A percentile compares a stretch with the other conserved stretches of the same genome.
Conservation (phyloP, 495 filamentous ascomycete genomes). For the Xylaria acuta region DNA sequence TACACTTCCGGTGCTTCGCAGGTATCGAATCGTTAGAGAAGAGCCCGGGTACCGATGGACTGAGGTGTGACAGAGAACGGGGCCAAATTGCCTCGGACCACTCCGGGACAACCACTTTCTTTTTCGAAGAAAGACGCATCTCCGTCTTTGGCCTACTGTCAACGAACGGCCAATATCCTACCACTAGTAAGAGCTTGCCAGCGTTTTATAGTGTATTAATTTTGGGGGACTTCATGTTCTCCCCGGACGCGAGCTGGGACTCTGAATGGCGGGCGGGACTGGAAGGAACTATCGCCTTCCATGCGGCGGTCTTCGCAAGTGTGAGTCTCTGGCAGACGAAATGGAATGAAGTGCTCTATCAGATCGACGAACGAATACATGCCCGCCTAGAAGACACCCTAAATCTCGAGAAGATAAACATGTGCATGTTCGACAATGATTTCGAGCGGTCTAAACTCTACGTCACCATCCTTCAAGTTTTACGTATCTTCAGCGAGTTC, state of each 20-base stretch:
- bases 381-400: not conserved
- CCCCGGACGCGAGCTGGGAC: not conserved
- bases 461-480: not conserved
- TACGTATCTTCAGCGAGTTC: conserved; percentile 4
- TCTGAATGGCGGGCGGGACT: not conserved
- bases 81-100: not conserved
- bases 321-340: not conserved
- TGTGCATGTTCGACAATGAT: not conserved
- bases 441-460: conserved; percentile 10
- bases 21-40: not conserved
- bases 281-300: conserved; percentile 5
- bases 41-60: not conserved
- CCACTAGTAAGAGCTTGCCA: too few species aligned
- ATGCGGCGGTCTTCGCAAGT: not conserved
- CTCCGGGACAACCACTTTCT: not conserved
- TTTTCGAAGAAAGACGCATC: conserved; percentile 9
- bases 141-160: not conserved
- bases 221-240: not conserved
- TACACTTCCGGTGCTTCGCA: not conserved
- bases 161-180: not conserved
- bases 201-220: conserved; percentile 1
- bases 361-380: not conserved
- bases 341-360: not conserved
- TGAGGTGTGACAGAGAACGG: not conserved
- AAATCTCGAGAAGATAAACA: not conserved